Evolutionary conservation across 257 asterid genomes (phyloP).

Genomic region (Fraxinus americana): DNA sequence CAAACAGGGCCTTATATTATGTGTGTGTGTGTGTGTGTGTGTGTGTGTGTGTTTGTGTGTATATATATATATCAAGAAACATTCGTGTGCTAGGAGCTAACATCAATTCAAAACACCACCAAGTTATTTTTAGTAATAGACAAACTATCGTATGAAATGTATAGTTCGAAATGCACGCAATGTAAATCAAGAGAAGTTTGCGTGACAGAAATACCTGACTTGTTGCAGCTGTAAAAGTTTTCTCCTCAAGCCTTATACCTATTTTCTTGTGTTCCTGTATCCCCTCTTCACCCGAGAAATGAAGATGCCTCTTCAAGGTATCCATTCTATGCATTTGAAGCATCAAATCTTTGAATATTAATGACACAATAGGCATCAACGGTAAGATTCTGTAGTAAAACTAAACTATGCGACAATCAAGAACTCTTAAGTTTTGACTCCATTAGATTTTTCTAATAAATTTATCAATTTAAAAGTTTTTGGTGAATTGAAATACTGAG

Average conservation of each 20-base stretch:
- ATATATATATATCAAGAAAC: neutral
- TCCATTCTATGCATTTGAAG: conserved; percentile 66
- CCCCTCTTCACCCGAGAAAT: conserved; percentile 79
- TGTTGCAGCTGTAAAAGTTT: conserved; percentile 70
- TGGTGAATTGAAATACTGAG: too few relatives aligned
- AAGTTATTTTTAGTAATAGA: too few relatives aligned
- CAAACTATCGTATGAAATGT: neutral
- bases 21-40: too few relatives aligned
- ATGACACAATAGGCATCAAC: conserved; percentile 1
- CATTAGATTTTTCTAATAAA: too few relatives aligned
- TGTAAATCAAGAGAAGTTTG: conserved; percentile 11
- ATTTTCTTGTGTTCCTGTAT: conserved; percentile 78
- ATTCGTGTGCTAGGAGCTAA: neutral
- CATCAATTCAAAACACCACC: neutral
- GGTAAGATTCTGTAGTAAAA: neutral
- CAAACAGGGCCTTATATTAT: too few relatives aligned
- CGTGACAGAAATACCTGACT: conserved; percentile 56
- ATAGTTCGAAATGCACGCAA: conserved; percentile 1
- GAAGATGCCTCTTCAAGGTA: conserved; percentile 86
- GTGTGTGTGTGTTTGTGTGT: too few relatives aligned
- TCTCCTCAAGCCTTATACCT: conserved; percentile 83
- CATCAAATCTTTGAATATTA: conserved; percentile 8
- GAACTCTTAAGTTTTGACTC: too few relatives aligned
- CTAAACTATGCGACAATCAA: neutral
- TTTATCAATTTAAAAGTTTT: too few relatives aligned